Base-by-base conservation (phyloP, 2,329 filamentous ascomycete species). In the Penicillium brasilianum region DNA sequence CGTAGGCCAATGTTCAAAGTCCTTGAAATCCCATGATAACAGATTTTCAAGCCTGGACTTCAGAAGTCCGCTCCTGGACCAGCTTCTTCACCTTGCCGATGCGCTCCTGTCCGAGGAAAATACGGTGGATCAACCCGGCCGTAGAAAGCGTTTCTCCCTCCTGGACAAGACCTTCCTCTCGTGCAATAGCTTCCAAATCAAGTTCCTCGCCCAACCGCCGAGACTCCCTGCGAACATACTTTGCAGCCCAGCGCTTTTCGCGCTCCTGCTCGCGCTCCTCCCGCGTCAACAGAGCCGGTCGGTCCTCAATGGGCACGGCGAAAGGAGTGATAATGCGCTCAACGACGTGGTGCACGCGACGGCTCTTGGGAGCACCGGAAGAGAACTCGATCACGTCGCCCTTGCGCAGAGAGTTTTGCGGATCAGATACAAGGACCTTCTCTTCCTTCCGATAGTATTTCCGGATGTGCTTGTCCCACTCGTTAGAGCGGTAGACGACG, bases 341-440 rank as follows among this genome's bases (percentile, higher is more conserved):
- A 13, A 80, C 77, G 4, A 80, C 77, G 59, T 80, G 77, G 16
- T 70, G 69, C 52, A 80, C 77, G 22, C 66, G 67, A 13, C 74
- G 73, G 57, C 75, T 76, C 66, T 76, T 75, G 2, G 74, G 75
- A 16, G 68, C 72, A 1, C 77, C 78, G 8, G 76, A 78, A 57
- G 76, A 75, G 60, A 80, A 80, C 62, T 80, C 76, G 59, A 80
- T 77, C 54, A 80, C 75, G 56, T 80, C 78, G n/a, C 78, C 78
- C 41, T 77, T 72, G 43, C 78, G 76, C 37, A 80, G 71, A 8
- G 77, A 79, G 65, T 80, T 73, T 57, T 67, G 71, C 13, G 78
- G 78, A 60, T 80, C 78, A 1, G 73, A 69, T 1, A 80, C 78
- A 8, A 76, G 63, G 61, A 70, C 75, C 13, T 66, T 69, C 13